A percentile compares a stretch with the other conserved stretches of the same genome.
Conservation (phyloP, 495 filamentous ascomycete species). For the Aspergillus biplanus region DNA sequence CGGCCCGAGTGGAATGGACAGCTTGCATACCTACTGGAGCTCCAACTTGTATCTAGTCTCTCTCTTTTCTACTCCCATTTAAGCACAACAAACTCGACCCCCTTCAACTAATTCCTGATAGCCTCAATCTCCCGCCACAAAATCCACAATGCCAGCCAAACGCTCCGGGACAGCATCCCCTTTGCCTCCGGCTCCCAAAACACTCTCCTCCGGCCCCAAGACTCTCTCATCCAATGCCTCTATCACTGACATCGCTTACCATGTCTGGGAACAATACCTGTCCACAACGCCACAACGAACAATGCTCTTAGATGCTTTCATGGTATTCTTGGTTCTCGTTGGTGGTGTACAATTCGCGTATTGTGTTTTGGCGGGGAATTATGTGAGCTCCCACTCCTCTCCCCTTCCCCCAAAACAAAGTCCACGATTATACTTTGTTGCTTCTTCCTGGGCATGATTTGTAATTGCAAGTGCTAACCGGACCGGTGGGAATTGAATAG, state of each 20-base stretch:
- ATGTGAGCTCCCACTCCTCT: slow-evolving; percentile 54
- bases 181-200: slow-evolving; percentile 32
- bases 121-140: background rate
- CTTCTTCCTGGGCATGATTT: too few relatives aligned
- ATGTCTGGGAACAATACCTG: slow-evolving; percentile 75
- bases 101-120: background rate
- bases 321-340: slow-evolving; percentile 84
- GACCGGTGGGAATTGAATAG: slow-evolving; percentile 43
- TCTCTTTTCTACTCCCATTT: background rate
- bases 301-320: slow-evolving; percentile 89
- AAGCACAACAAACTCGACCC: too few relatives aligned
- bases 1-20: slow-evolving; percentile 14
- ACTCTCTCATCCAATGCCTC: slow-evolving; percentile 48
- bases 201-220: slow-evolving; percentile 49
- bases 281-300: slow-evolving; percentile 83
- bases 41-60: slow-evolving; percentile 4
- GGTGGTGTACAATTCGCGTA: slow-evolving; percentile 93
- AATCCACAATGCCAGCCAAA: slow-evolving; percentile 53
- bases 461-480: background rate
- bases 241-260: slow-evolving; percentile 54
- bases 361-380: slow-evolving; percentile 90
- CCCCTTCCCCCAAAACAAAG: background rate
- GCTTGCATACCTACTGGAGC: slow-evolving; percentile 14
- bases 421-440: too few relatives aligned
- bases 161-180: slow-evolving; percentile 46